Base-by-base conservation (phyloP, 208 protist genomes). In the Acanthamoeba royreba region DNA sequence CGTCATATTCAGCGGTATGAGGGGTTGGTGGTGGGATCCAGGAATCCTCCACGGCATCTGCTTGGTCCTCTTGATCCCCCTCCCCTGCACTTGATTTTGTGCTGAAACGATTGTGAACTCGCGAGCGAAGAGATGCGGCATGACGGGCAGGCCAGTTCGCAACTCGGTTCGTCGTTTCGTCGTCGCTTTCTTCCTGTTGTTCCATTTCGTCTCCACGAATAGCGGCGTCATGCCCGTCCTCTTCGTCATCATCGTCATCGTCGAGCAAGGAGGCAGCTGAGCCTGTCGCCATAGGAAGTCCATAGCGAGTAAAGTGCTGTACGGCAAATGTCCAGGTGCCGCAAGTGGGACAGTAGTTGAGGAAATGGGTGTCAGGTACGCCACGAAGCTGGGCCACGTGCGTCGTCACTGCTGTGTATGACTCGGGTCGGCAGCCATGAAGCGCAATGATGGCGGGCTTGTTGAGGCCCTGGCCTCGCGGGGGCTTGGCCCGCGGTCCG, bases 271-370 rank as follows among this genome's bases (percentile, higher is more conserved):
- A n/a, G n/a, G n/a, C n/a, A n/a, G 17, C 52, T 25, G 17, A 17
- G 52, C 52, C 25, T 61, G 19, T 25, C 25, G 17, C 52, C 52
- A 4, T 55, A 19, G 43, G 19, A 4, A 86, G 46, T 15, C 77
- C 77, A 31, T 86, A 86, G 28, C 77, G 77, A 2, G 77, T 86
- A 35, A 86, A 86, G 77, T 86, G 77, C 77, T 86, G 43, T 19
- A 86, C 77, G 22, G 45, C 17, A 42, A 86, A 86, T 25, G 46
- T 55, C 77, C 77, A 86, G 4, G 42, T 86, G 77, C 77, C 77
- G 25, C 31, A 86, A 40, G 19, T 35, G 19, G 77, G 42, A 25
- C 46, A 49, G 46, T 86, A 86, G 77, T 2, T 35, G 35, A 86
- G 13, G 77, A 86, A 86, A 2, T 45, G 77, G 7, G 77, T 86